These are phyloP conservation scores for Jacaranda copaia DNA, from an alignment of 257 asterid species.

Conservation along the genomic window DNA sequence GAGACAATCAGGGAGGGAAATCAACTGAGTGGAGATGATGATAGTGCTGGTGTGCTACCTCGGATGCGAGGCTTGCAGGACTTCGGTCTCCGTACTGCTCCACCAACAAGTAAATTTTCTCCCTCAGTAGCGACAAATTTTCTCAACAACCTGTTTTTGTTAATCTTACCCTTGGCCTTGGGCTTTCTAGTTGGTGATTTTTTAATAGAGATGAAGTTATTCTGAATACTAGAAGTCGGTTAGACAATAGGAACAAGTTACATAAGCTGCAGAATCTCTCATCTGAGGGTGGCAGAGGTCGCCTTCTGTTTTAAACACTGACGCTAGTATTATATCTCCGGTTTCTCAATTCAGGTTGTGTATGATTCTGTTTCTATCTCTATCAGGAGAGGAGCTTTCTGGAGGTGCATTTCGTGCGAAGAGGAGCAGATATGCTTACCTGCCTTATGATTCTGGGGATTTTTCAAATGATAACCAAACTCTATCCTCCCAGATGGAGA, in stretches of 20 bases:
- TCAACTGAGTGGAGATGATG: constrained; percentile 68
- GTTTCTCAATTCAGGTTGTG: constrained; percentile 49
- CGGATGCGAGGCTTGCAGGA: constrained; percentile 92
- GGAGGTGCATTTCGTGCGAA: constrained; percentile 56
- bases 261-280: constrained; percentile 41
- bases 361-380: constrained; percentile 40
- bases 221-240: constrained; percentile 26
- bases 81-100: constrained; percentile 72
- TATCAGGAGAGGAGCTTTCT: constrained; percentile 69
- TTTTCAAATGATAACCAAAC: constrained; percentile 51
- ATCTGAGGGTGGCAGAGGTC: constrained; percentile 47
- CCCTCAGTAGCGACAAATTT: constrained; percentile 37
- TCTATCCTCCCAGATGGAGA: constrained; percentile 54
- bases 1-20: constrained; percentile 53
- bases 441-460: constrained; percentile 57
- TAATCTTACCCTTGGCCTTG: constrained; percentile 27
- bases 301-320: constrained; percentile 45
- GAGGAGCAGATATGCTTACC: constrained; percentile 61
- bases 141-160: constrained; percentile 36
- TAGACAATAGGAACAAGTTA: constrained; percentile 40
- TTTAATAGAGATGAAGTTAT: constrained; percentile 36
- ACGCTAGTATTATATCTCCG: constrained; percentile 43
- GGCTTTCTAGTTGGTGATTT: constrained; percentile 26
- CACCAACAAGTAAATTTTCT: constrained; percentile 56
- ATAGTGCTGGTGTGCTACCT: constrained; percentile 59